Percentiles rank a stretch among this genome's conserved stretches.
Evolutionary conservation across 1,284 basidiomycete genomes (phyloP).

Genomic region (Trichosporon sp.): DNA sequence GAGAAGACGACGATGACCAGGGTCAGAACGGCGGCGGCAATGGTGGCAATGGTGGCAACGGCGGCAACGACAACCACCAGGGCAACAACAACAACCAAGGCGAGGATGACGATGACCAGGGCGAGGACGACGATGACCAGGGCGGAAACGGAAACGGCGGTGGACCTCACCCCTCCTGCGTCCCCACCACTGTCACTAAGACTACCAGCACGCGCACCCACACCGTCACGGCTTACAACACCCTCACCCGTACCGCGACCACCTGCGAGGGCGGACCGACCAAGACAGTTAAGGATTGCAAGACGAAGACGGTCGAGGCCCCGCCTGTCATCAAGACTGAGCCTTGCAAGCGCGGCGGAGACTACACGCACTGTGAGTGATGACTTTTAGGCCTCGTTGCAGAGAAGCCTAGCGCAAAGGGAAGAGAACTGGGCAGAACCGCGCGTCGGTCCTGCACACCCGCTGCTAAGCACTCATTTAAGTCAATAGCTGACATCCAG

Average conservation of each 20-base stretch:
- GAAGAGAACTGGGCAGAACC: not conserved
- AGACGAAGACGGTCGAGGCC: not conserved
- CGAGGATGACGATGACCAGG: not conserved
- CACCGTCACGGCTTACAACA: not conserved
- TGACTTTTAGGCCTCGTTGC: not conserved
- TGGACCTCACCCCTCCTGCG: constrained; percentile 8
- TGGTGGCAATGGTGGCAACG: no score
- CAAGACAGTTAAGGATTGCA: not conserved
- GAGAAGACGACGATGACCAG: not conserved
- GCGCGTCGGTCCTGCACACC: no score
- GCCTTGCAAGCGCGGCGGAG: not conserved
- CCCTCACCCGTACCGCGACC: not conserved
- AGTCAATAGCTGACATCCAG: not conserved
- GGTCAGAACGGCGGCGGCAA: no score
- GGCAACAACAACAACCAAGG: not conserved
- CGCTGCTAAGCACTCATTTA: no score
- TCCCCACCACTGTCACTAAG: constrained; percentile 1
- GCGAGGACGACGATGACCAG: not conserved
- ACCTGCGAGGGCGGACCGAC: not conserved
- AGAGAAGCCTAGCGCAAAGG: no score
- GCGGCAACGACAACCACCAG: not conserved
- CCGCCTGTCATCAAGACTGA: not conserved
- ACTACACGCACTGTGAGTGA: not conserved
- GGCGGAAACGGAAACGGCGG: no score
- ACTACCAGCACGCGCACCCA: not conserved